These are phyloP conservation scores for Trichoderma sp. DNA, from an alignment of 2,329 filamentous ascomycete species.

Conservation along the genomic window DNA sequence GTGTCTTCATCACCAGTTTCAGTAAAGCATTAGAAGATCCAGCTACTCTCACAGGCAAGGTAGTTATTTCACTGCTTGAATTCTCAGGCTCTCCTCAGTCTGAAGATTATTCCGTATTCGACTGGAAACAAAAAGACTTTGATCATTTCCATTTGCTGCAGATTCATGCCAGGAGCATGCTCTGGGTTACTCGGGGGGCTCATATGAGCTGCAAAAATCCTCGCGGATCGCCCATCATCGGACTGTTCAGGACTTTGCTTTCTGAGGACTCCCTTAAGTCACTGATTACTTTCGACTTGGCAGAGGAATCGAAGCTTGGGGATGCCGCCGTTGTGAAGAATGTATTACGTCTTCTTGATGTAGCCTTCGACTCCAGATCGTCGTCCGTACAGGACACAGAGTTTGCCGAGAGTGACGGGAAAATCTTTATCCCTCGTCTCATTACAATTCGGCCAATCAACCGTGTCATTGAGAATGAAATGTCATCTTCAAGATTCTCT, in stretches of 20 bases:
- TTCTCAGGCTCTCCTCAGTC: slow-evolving; percentile 33
- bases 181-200: slow-evolving; percentile 52
- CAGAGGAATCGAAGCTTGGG: slow-evolving; percentile 28
- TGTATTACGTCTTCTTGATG: slow-evolving; percentile 34
- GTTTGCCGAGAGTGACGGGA: slow-evolving; percentile 43
- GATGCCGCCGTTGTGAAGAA: slow-evolving; percentile 24
- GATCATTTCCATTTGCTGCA: slow-evolving; percentile 45
- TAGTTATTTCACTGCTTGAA: slow-evolving; percentile 53
- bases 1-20: slow-evolving; percentile 17
- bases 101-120: slow-evolving; percentile 37
- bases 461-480: slow-evolving; percentile 44
- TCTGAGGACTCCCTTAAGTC: slow-evolving; percentile 51
- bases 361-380: slow-evolving; percentile 29
- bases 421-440: slow-evolving; percentile 49
- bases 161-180: slow-evolving; percentile 39
- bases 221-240: slow-evolving; percentile 44
- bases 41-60: slow-evolving; percentile 30
- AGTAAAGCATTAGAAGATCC: slow-evolving; percentile 26
- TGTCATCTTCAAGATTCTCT: slow-evolving; percentile 12
- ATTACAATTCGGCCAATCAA: slow-evolving; percentile 46
- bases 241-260: slow-evolving; percentile 49
- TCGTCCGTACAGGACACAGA: slow-evolving; percentile 43
- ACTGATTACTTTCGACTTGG: slow-evolving; percentile 49
- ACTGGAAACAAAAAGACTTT: slow-evolving; percentile 45
- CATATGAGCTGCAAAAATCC: slow-evolving; percentile 42